Percentiles rank a stretch among this genome's conserved stretches.
These are phyloP conservation scores for Solanum rostratum DNA, from an alignment of 257 asterid species.

Conservation along the genomic window DNA sequence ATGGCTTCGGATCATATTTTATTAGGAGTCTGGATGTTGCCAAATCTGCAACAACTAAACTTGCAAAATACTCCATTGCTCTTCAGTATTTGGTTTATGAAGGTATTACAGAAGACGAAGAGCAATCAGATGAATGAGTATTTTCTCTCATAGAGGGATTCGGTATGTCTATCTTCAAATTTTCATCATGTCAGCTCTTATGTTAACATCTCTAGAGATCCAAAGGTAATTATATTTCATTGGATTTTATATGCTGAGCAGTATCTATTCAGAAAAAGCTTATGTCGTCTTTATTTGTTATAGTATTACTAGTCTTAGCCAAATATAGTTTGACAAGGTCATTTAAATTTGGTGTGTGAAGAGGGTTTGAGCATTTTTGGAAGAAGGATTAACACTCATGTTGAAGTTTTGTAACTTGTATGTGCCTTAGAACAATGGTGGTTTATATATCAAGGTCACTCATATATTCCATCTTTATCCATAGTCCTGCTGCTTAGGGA, in stretches of 20 bases:
- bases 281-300: background rate
- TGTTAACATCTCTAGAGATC: background rate
- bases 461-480: background rate
- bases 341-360: background rate
- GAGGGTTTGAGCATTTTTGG: background rate
- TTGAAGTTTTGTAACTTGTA: background rate
- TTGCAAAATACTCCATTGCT: slow-evolving; percentile 74
- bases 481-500: background rate
- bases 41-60: slow-evolving; percentile 10
- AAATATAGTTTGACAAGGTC: background rate
- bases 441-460: background rate
- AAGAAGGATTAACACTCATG: background rate
- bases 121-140: background rate
- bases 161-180: background rate
- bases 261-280: background rate
- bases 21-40: slow-evolving; percentile 28
- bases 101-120: slow-evolving; percentile 26
- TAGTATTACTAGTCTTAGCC: background rate
- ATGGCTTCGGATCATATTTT: slow-evolving; percentile 50
- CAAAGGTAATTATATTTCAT: background rate
- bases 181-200: background rate
- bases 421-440: background rate
- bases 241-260: background rate
- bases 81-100: slow-evolving; percentile 70
- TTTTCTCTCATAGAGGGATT: background rate